phyloP scores from a whole-genome alignment of 805 yeast genomes.

The Blastobotrys robertii region DNA sequence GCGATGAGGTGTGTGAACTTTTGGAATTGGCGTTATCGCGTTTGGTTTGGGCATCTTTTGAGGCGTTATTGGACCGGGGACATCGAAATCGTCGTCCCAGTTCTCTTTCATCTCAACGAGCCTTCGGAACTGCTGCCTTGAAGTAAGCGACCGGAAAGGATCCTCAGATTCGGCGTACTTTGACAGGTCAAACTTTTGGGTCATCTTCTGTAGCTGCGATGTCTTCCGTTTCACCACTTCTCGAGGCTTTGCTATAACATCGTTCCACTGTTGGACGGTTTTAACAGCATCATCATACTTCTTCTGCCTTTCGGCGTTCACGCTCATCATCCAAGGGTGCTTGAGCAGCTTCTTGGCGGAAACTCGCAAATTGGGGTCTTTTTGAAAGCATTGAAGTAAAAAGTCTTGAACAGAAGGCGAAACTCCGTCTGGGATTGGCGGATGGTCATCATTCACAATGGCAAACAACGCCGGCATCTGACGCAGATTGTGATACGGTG shows the following conservation, averaged over 20 bases:
- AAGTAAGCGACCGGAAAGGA: too few species aligned
- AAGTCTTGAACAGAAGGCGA: constrained; percentile 44
- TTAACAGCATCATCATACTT: constrained; percentile 21
- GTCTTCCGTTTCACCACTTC: constrained; percentile 1
- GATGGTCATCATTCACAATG: constrained; percentile 64
- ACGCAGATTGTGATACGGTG: constrained; percentile 72
- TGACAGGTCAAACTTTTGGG: too few species aligned
- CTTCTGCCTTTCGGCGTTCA: constrained; percentile 1
- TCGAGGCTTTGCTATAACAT: constrained; percentile 11
- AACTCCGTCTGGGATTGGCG: constrained; percentile 49
- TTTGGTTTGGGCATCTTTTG: too few species aligned
- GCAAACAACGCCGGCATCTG: constrained; percentile 79
- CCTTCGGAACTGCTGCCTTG: too few species aligned
- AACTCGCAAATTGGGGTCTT: constrained; percentile 50
- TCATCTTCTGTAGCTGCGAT: not conserved
- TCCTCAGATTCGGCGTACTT: too few species aligned
- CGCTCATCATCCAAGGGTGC: constrained; percentile 52
- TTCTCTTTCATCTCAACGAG: constrained; percentile 2
- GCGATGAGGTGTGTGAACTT: too few species aligned
- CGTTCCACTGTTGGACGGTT: constrained; percentile 24
- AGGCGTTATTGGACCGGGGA: not conserved
- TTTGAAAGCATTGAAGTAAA: constrained; percentile 57
- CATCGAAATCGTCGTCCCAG: constrained; percentile 9
- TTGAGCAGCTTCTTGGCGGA: constrained; percentile 45
- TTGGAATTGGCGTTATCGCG: too few species aligned